A percentile compares a stretch with the other conserved stretches of the same genome.
Conservation (phyloP, 1,139 yeast species). For the Saccharomyces hybrid region DNA sequence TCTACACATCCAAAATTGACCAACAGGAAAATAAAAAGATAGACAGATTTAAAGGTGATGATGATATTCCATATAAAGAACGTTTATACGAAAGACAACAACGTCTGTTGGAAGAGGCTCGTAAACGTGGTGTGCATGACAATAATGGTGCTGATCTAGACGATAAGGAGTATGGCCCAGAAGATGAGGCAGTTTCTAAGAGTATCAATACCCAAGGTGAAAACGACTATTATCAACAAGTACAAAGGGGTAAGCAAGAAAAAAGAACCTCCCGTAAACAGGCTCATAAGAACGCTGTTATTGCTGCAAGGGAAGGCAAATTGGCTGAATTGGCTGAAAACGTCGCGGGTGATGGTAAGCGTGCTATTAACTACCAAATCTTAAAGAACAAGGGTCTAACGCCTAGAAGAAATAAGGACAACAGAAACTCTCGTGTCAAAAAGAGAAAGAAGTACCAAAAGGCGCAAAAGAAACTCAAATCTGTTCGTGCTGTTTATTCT, state of each 20-base stretch:
- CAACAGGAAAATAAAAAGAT: conserved; percentile 59
- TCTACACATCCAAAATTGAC: conserved; percentile 95
- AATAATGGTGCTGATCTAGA: conserved; percentile 49
- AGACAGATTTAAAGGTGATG: conserved; percentile 69
- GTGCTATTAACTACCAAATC: conserved; percentile 91
- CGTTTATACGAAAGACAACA: conserved; percentile 84
- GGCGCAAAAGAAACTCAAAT: conserved; percentile 89
- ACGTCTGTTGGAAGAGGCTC: conserved; percentile 78
- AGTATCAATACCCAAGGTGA: conserved; percentile 36
- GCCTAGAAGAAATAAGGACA: conserved; percentile 85
- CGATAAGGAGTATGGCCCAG: conserved; percentile 41
- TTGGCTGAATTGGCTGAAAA: conserved; percentile 62
- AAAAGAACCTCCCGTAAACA: conserved; percentile 49
- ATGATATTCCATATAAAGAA: conserved; percentile 89
- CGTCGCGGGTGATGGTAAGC: conserved; percentile 73
- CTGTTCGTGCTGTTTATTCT: conserved; percentile 82
- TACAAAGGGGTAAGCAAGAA: conserved; percentile 43
- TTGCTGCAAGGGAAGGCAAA: conserved; percentile 82
- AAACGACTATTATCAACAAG: conserved; percentile 36
- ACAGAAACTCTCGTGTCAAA: conserved; percentile 93
- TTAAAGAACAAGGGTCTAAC: conserved; percentile 93
- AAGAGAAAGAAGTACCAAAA: conserved; percentile 95
- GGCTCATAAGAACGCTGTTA: conserved; percentile 65
- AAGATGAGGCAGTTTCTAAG: conserved; percentile 40
- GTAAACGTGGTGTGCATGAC: conserved; percentile 65